Conservation (phyloP, 176 grass and related monocot species). For the bread wheat (Triticum aestivum) region IWGSC_CS_RefSeq_v2.1 NC_057800.1:647692341-647692840, state of each 20-base stretch:
- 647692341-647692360: slow-evolving; percentile 17
- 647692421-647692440: slow-evolving; percentile 74
- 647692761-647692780: slow-evolving; percentile 28
- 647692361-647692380: slow-evolving; percentile 9
- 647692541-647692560: slow-evolving; percentile 3
- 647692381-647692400: slow-evolving; percentile 11
- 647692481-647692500: slow-evolving; percentile 30
- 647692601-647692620: slow-evolving; percentile 68
- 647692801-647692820: slow-evolving; percentile 68
- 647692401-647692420: slow-evolving; percentile 39
- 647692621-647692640: slow-evolving; percentile 72
- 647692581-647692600: slow-evolving; percentile 22
- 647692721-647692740: slow-evolving; percentile 5
- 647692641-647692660: slow-evolving; percentile 84
- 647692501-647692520: slow-evolving; percentile 17
- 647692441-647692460: slow-evolving; percentile 72
- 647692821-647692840: slow-evolving; percentile 90
- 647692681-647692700: slow-evolving; percentile 83
- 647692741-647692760: slow-evolving; percentile 26
- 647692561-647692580: slow-evolving; percentile 20
- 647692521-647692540: neutral
- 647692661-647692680: slow-evolving; percentile 87
- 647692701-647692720: slow-evolving; percentile 54
- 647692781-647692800: slow-evolving; percentile 88
- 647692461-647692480: slow-evolving; percentile 29